Percentiles rank a stretch among this genome's conserved stretches.
Conservation (phyloP, 2,329 filamentous ascomycete genomes). For the Monosporascus sp. region DNA sequence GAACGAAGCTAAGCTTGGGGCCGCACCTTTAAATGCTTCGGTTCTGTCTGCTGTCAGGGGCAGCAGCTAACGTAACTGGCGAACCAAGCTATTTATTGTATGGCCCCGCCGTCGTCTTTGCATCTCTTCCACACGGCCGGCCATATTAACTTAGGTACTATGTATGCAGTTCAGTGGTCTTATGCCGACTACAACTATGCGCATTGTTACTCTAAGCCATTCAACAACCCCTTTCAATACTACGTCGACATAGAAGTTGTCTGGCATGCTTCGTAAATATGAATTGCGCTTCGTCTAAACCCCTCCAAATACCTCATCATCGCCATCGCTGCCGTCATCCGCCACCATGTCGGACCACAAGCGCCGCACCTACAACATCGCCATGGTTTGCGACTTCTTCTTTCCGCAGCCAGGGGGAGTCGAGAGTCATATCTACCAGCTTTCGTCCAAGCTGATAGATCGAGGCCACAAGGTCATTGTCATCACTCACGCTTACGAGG, state of each 20-base stretch:
- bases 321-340: conserved; percentile 1
- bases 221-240: neutral
- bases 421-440: conserved; percentile 97
- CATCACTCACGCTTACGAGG: conserved; percentile 91
- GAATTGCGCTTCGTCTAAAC: conserved; percentile 8
- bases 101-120: no score
- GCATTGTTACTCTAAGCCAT: neutral
- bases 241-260: neutral
- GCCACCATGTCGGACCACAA: neutral
- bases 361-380: conserved; percentile 60
- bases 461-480: conserved; percentile 97
- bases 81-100: no score
- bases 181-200: neutral
- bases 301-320: neutral
- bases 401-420: conserved; percentile 95
- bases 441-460: conserved; percentile 93
- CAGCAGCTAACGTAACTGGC: no score
- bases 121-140: no score
- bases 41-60: neutral
- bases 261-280: conserved; percentile 11
- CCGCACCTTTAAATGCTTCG: neutral
- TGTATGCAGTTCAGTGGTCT: no score
- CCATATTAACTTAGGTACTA: neutral
- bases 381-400: conserved; percentile 99
- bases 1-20: neutral